Base-by-base conservation (phyloP, 495 filamentous ascomycete species). In the Penicillium subrubescens region DNA sequence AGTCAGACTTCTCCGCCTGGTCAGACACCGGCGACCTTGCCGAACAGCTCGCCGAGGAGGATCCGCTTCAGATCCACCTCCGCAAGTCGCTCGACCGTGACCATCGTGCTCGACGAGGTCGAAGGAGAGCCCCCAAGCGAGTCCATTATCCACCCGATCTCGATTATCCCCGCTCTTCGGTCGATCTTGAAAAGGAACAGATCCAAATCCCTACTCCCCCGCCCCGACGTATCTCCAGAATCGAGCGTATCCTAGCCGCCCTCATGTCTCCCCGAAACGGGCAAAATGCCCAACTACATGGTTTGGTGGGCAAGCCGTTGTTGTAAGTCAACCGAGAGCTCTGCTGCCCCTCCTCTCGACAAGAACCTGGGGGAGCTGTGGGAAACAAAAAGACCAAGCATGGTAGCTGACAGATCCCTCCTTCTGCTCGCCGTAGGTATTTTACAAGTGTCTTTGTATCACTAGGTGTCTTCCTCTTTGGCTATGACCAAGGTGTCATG, bases 401-500 rank as follows among this genome's bases (percentile, higher is more conserved):
- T 62, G 64, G 82, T 34, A 19, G 33, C 86, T 61, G 88, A 70
- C 35, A 0, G 29, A 5, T 60, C 23, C 29, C 50, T 33, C 2
- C 29, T 34, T 44, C 64, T 12, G 7, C 21, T 8, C 19, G 35
- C 27, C 25, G 31, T 70, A 97, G 93, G 57, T 99, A 97, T 74
- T 98, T 99, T 74, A 97, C 96, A 35, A 97, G 91, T 75, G 91
- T 99, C 17, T 98, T 99, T 79, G 95, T 99, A 67, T 98, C 96
- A 55, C 84, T 99, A 73, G 95, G 95, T 27, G 95, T 99, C 29
- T 99, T 99, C 69, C 82, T 99, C 29, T 99, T 99, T 76, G 96
- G 95, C 59, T 99, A 99, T 85, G 95, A 99, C 73, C 95, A 99
- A 77, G 95, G 95, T 63, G 95, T 99, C 52, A 98, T 97, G 95